These are phyloP conservation scores for Eragrostis curvula DNA, from an alignment of 176 grass and related monocot genomes.

Conservation along the genomic window DNA sequence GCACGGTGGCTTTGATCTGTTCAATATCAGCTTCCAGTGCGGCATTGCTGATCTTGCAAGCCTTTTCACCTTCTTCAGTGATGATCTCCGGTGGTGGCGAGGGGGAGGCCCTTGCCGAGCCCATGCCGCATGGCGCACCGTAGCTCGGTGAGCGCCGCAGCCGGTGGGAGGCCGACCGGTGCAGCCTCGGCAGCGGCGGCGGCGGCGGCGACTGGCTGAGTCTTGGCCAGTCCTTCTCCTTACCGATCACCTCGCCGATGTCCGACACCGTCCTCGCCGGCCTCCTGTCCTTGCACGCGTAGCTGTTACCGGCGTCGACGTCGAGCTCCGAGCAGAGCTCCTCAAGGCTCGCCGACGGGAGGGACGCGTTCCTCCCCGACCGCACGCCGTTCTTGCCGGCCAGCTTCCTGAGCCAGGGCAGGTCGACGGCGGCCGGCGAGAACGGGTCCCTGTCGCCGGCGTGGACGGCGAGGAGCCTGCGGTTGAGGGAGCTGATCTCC, in stretches of 20 bases:
- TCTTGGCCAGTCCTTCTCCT: conserved; percentile 32
- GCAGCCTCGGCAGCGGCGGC: conserved; percentile 19
- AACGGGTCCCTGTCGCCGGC: conserved; percentile 25
- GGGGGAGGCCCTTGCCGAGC: neutral
- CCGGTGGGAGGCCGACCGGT: conserved; percentile 41
- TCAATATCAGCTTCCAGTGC: conserved; percentile 35
- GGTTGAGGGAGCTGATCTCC: conserved; percentile 76
- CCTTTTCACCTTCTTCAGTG: conserved; percentile 39
- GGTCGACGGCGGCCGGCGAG: neutral
- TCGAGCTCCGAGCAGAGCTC: conserved; percentile 49
- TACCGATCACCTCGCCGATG: conserved; percentile 34
- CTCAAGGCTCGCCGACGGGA: conserved; percentile 31
- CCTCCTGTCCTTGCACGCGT: neutral
- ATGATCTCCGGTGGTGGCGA: conserved; percentile 50
- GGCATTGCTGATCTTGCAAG: neutral
- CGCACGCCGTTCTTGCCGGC: conserved; percentile 25
- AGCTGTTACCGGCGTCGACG: neutral
- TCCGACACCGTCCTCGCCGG: conserved; percentile 50
- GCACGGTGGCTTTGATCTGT: conserved; percentile 41
- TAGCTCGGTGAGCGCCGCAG: conserved; percentile 33
- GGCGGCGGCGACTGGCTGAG: conserved; percentile 17
- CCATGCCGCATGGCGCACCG: conserved; percentile 10
- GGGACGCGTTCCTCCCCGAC: conserved; percentile 46
- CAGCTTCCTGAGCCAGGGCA: conserved; percentile 51
- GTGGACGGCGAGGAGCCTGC: conserved; percentile 61